Percentiles rank a stretch among this genome's conserved stretches.
These are phyloP conservation scores for Hyphopichia homilentoma DNA, from an alignment of 805 yeast species.

Conservation along the genomic window DNA sequence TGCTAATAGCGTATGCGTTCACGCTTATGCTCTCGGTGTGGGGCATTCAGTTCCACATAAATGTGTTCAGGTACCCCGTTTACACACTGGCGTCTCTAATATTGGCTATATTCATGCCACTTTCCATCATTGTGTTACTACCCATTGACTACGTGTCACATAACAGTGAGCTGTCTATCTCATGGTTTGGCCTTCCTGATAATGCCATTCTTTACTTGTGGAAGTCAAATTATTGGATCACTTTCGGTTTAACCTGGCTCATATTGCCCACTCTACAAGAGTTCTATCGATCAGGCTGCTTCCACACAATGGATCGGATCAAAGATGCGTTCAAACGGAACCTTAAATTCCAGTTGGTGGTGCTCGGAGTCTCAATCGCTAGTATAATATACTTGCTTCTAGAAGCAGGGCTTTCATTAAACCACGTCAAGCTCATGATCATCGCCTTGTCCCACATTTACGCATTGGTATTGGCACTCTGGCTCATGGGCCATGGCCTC, in stretches of 20 bases:
- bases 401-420: constrained; percentile 50
- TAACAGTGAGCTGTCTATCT: constrained; percentile 30
- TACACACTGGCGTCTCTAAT: constrained; percentile 47
- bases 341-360: constrained; percentile 55
- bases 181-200: constrained; percentile 46
- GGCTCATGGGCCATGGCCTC: constrained; percentile 84
- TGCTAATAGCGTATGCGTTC: constrained; percentile 22
- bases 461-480: constrained; percentile 66
- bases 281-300: constrained; percentile 68
- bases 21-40: constrained; percentile 24
- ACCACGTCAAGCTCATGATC: constrained; percentile 59
- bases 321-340: constrained; percentile 56
- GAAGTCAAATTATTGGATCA: constrained; percentile 77
- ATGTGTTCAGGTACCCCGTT: constrained; percentile 28
- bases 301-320: constrained; percentile 42
- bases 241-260: constrained; percentile 77
- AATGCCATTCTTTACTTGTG: constrained; percentile 53
- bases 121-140: constrained; percentile 66
- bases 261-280: constrained; percentile 70
- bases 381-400: constrained; percentile 59
- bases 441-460: constrained; percentile 78
- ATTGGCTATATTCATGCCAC: constrained; percentile 67
- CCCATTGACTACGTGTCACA: constrained; percentile 73
- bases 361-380: constrained; percentile 48
- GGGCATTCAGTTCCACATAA: constrained; percentile 35